Evolutionary conservation across 768 basidiomycete genomes (phyloP), one percentile per base, ranked within the genome.

Genomic region (Lactifluus piperatus): DNA sequence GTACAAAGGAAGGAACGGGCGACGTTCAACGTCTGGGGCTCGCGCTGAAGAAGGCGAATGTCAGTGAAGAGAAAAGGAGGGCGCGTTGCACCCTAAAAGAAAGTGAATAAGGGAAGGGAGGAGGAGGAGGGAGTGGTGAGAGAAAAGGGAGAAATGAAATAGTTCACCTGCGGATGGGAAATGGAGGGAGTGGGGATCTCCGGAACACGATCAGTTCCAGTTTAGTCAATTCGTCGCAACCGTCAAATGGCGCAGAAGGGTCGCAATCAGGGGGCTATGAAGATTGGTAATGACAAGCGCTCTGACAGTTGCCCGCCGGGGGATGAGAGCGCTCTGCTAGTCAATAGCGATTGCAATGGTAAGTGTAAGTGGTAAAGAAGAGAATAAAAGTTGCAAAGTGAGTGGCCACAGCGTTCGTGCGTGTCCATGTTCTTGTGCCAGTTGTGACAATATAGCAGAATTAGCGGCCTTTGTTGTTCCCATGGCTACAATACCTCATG

Each of bases 81-180:
- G 60, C 20, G 49, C 44, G 32, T 46, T 3, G 52, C 62, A 51
- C 63, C 60, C 30, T 24, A 44, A 55, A 55, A 45, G 48, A 67
- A 64, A 66, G 66, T 59, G 60, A 65, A 71, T 63, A 68, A 70
- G 69, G 65, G 67, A 63, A 67, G 53, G 60, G 63, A 60, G 65
- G 66, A 66, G 62, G 67, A 64, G 62, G 65, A 65, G 53, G 60
- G 48, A 13, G 22, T 24, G 22, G 22, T 24, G 20, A 56, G 58
- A 53, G 51, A 56, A 64, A 62, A 32, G 50, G 29, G 34, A 34
- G 0, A 29, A 58, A 48, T 60, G 60, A 64, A 62, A 55, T 26
- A 26, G 16, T 24, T 18, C 51, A 51, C 62, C 60, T 48, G 49
- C 51, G 53, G 50, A 46, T 36, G 22, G 22, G 22, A 11, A 44